Evolutionary conservation across 345 rosid genomes (phyloP), one percentile per base, ranked within the genome.

Genomic region (Nephelium lappaceum): DNA sequence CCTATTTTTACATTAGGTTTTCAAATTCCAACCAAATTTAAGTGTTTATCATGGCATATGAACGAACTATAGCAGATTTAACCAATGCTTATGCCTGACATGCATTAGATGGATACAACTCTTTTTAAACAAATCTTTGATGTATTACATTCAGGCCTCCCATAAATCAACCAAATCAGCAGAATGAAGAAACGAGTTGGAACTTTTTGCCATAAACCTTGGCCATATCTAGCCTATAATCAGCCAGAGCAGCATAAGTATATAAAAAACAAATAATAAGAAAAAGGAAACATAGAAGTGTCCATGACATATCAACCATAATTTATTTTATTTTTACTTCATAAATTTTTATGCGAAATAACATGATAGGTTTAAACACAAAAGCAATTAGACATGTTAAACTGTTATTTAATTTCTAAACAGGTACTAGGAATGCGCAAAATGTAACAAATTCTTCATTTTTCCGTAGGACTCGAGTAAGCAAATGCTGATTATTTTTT

Each of bases 141-240:
- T 27, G 8, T 43, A 31, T 11, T 53, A 55, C 36, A 68, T 79
- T 42, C 55, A 41, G 69, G 80, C 16, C 45, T 60, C 67, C 57
- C 0, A 6, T 18, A n/a, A 43, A 57, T 73, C 38, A 19, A 43
- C 51, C 62, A 67, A 47, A 53, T 43, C 78, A 58, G 55, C 64
- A 58, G 10, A 27, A 21, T 10, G 8, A 6, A 36, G 38, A 62
- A 42, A 27, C 53, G 14, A 12, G 12, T 18, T 49, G 69, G 62
- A 73, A 63, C 47, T 69, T 71, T 53, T 45, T 3, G 15, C 47
- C 36, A 4, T 66, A 16, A 47, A 57, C 75, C 60, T 21, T 49
- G 55, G 67, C 77, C 70, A 38, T n/a, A 16, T 41, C 25, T 15
- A 73, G 27, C 72, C 84, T 67, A 78, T 38, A 55, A 77, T 67